Percentiles rank a stretch among this genome's conserved stretches.
Conservation (phyloP, 1,139 yeast species). For the Geotrichum carabidarum region DNA sequence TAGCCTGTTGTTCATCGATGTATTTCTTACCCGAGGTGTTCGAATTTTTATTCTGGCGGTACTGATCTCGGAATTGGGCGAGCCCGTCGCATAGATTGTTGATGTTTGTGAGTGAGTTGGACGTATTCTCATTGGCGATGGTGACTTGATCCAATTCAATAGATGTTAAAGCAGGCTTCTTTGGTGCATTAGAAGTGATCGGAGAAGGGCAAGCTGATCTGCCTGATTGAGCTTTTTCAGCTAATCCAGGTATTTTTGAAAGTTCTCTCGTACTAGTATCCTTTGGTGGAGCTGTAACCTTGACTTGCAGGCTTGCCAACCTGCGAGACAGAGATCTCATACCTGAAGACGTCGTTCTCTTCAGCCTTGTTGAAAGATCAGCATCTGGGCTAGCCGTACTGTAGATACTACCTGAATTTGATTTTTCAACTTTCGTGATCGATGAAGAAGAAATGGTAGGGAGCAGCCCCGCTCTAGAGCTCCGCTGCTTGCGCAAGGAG, state of each 20-base stretch:
- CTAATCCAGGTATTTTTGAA: not conserved
- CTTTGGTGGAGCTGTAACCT: not conserved
- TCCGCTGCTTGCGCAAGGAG: not conserved
- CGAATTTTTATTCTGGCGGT: constrained; percentile 4
- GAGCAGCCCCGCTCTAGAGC: not conserved
- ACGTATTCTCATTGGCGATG: too few species aligned
- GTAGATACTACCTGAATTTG: not conserved
- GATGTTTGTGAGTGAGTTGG: not conserved
- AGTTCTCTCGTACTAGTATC: not conserved
- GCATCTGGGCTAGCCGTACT: not conserved
- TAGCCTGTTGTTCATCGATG: constrained; percentile 16
- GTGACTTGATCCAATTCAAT: not conserved
- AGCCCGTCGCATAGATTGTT: constrained; percentile 22
- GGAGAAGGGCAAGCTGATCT: constrained; percentile 5
- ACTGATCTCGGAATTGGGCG: constrained; percentile 23
- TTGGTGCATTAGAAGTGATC: not conserved
- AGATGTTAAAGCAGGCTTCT: not conserved
- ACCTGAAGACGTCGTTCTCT: not conserved
- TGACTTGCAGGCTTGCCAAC: not conserved
- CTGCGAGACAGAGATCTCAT: constrained; percentile 3
- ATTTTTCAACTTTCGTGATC: not conserved
- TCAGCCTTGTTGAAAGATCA: not conserved
- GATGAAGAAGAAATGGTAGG: not conserved
- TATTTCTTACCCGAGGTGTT: not conserved
- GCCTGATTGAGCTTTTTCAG: not conserved